A percentile compares a stretch with the other conserved stretches of the same genome.
Evolutionary conservation across 139 green algal genomes (phyloP).

Genomic region (Chloropicon primus): DNA sequence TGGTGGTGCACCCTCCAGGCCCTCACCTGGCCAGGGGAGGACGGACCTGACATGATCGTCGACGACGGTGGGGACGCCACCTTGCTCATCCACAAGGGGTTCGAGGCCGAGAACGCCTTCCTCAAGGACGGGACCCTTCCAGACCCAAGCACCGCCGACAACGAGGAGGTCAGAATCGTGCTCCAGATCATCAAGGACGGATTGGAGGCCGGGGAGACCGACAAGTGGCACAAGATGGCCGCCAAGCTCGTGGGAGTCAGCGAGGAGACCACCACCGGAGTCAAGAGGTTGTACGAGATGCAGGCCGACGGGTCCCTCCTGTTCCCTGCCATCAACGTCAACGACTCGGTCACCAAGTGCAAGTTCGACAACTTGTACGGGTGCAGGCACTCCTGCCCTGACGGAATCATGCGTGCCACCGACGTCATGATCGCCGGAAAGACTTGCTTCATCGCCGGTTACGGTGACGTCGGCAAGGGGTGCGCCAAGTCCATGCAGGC

Average conservation of each 20-base stretch:
- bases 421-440: conserved; percentile 92
- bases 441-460: conserved; percentile 65
- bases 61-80: conserved; percentile 98
- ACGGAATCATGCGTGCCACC: conserved; percentile 98
- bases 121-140: conserved; percentile 80
- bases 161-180: conserved; percentile 98
- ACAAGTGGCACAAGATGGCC: conserved; percentile 70
- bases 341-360: conserved; percentile 99
- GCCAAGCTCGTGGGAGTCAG: conserved; percentile 77
- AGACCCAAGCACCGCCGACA: conserved; percentile 86
- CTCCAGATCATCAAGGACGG: conserved; percentile 77
- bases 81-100: conserved; percentile 96
- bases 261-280: conserved; percentile 98
- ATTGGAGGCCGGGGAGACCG: conserved; percentile 37
- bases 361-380: conserved; percentile 99
- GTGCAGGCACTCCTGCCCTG: conserved; percentile 97
- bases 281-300: conserved; percentile 99
- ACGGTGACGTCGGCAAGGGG: conserved; percentile 99
- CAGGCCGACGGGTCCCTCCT: conserved; percentile 66
- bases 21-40: conserved; percentile 75
- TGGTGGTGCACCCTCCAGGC: conserved; percentile 98
- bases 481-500: conserved; percentile 92
- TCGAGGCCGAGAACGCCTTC: conserved; percentile 86
- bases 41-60: conserved; percentile 87
- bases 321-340: conserved; percentile 99